Evolutionary conservation across 306 rosid genomes (phyloP).

Genomic region (Psophocarpus tetragonolobus): DNA sequence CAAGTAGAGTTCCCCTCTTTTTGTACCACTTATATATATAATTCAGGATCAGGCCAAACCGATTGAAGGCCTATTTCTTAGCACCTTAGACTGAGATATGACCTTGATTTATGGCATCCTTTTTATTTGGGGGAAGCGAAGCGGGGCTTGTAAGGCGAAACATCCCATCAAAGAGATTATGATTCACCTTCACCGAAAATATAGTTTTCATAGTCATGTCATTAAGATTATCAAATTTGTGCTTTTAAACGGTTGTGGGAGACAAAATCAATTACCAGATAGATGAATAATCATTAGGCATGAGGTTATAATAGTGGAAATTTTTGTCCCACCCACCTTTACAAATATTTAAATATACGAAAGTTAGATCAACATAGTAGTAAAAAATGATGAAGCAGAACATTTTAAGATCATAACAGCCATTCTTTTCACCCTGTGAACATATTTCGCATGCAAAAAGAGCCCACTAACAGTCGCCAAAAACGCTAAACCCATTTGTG

Average conservation of each 20-base stretch:
- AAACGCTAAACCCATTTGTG: background rate
- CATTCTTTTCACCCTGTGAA: slow-evolving; percentile 34
- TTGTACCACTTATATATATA: background rate
- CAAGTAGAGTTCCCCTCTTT: background rate
- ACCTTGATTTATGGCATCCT: background rate
- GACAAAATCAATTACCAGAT: slow-evolving; percentile 54
- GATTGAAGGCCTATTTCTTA: background rate
- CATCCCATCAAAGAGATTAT: slow-evolving; percentile 17
- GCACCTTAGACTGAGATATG: background rate
- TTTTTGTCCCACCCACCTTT: slow-evolving; percentile 38
- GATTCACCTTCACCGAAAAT: slow-evolving; percentile 32
- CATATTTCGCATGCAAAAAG: slow-evolving; percentile 23
- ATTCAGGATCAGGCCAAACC: background rate
- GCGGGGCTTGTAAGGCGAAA: background rate
- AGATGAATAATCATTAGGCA: slow-evolving; percentile 61
- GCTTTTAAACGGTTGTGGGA: slow-evolving; percentile 52
- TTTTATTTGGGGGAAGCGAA: background rate
- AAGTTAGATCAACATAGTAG: background rate
- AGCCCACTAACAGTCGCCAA: background rate
- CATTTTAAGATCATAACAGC: background rate
- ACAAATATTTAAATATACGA: background rate
- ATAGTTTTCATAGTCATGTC: slow-evolving; percentile 43
- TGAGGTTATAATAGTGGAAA: slow-evolving; percentile 45
- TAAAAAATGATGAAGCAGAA: background rate
- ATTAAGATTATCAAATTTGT: slow-evolving; percentile 45